Evolutionary conservation across 306 rosid species (phyloP).

Genomic region (Sindora glabra): DNA sequence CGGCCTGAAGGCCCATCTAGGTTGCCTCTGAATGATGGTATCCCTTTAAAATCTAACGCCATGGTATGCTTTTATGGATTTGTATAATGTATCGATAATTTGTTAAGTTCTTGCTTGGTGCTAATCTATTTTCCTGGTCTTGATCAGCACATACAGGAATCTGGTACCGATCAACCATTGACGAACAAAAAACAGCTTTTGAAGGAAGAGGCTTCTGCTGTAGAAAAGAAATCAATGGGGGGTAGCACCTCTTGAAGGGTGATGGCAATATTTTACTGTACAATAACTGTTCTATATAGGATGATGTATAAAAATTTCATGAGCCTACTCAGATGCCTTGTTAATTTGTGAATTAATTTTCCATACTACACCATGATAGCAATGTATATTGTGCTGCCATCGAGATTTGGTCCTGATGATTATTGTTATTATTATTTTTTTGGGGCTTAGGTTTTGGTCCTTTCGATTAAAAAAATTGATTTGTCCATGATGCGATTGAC

Average conservation of each 20-base stretch:
- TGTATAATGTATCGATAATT: background rate
- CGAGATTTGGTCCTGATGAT: constrained; percentile 5
- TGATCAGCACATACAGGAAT: constrained; percentile 18
- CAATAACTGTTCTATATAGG: background rate
- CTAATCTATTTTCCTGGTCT: background rate
- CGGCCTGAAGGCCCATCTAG: constrained; percentile 51
- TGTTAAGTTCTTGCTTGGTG: background rate
- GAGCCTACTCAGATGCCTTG: constrained; percentile 18
- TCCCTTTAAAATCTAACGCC: constrained; percentile 11
- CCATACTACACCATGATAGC: background rate
- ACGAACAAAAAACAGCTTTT: constrained; percentile 18
- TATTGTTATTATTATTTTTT: too few species aligned
- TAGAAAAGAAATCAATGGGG: background rate
- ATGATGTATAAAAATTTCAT: constrained; percentile 17
- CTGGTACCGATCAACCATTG: constrained; percentile 19
- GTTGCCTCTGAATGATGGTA: constrained; percentile 18
- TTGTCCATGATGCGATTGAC: too few species aligned
- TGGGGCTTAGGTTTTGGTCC: too few species aligned
- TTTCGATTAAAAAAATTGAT: too few species aligned
- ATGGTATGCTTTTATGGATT: constrained; percentile 21
- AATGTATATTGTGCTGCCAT: constrained; percentile 33
- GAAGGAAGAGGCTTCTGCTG: constrained; percentile 15
- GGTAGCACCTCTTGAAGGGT: background rate
- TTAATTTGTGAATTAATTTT: constrained; percentile 17
- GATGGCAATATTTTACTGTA: constrained; percentile 7